Evolutionary conservation across 805 yeast genomes (phyloP).

Genomic region (Maudiozyma saulgeensis): DNA sequence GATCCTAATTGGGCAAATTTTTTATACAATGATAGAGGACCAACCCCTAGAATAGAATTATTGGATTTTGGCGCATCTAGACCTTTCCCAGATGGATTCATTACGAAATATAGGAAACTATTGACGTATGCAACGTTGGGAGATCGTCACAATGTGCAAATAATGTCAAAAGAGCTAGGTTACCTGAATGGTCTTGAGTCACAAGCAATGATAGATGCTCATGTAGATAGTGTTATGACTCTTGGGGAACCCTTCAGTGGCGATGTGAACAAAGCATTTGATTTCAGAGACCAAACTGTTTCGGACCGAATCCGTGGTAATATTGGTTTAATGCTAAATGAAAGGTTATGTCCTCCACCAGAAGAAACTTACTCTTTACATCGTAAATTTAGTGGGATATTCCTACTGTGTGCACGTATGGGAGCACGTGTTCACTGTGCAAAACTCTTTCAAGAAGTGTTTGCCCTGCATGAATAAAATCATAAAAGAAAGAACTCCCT

Average conservation of each 20-base stretch:
- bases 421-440: slow-evolving; percentile 77
- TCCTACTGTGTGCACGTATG: slow-evolving; percentile 76
- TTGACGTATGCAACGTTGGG: slow-evolving; percentile 64
- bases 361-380: slow-evolving; percentile 97
- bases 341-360: slow-evolving; percentile 93
- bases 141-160: slow-evolving; percentile 55
- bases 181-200: slow-evolving; percentile 89
- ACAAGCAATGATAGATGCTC: slow-evolving; percentile 80
- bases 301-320: slow-evolving; percentile 87
- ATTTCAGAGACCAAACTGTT: slow-evolving; percentile 78
- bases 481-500: slow-evolving; percentile 1
- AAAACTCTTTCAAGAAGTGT: slow-evolving; percentile 62
- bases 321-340: slow-evolving; percentile 81
- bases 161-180: slow-evolving; percentile 65
- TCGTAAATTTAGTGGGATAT: slow-evolving; percentile 90
- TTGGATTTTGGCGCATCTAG: slow-evolving; percentile 95
- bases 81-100: slow-evolving; percentile 59
- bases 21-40: slow-evolving; percentile 49
- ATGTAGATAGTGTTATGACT: slow-evolving; percentile 79
- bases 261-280: slow-evolving; percentile 35
- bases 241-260: slow-evolving; percentile 88
- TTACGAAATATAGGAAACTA: slow-evolving; percentile 56
- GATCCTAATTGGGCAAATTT: slow-evolving; percentile 99
- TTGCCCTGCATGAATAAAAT: slow-evolving; percentile 37
- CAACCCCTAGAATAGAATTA: slow-evolving; percentile 67